These are phyloP conservation scores for Beauveria rudraprayagi DNA, from an alignment of 2,329 filamentous ascomycete genomes.

Conservation along the genomic window DNA sequence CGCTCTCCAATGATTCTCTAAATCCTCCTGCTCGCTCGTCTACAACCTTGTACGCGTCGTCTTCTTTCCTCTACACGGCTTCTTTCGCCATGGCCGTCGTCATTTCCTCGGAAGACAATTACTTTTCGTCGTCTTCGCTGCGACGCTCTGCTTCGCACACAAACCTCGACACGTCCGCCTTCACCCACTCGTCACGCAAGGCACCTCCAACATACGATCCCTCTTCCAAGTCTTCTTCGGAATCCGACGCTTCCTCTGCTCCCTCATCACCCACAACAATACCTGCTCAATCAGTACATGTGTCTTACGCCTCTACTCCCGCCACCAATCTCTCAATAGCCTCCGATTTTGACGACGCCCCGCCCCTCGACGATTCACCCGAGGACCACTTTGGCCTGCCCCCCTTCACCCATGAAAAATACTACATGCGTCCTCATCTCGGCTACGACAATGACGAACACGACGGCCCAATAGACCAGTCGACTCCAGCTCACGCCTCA, in stretches of 20 bases:
- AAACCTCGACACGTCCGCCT: constrained; percentile 40
- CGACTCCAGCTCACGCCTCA: constrained; percentile 44
- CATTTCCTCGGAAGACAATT: constrained; percentile 48
- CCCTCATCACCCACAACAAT: constrained; percentile 48
- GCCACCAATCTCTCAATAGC: constrained; percentile 56
- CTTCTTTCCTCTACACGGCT: background rate
- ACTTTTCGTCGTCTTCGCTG: constrained; percentile 46
- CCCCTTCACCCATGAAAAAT: constrained; percentile 38
- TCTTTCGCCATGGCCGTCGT: constrained; percentile 43
- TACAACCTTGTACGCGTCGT: background rate
- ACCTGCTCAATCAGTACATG: constrained; percentile 44
- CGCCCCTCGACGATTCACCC: constrained; percentile 35
- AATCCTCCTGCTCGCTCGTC: constrained; percentile 1
- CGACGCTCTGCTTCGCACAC: constrained; percentile 54
- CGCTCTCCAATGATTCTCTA: constrained; percentile 7
- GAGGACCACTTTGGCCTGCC: constrained; percentile 41
- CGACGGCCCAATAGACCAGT: constrained; percentile 36
- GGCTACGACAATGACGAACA: constrained; percentile 31
- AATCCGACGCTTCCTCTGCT: constrained; percentile 43
- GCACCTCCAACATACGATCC: constrained; percentile 36
- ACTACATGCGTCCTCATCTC: constrained; percentile 29
- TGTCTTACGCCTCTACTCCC: constrained; percentile 55
- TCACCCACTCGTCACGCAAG: constrained; percentile 38
- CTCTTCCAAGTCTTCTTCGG: constrained; percentile 34
- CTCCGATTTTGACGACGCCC: constrained; percentile 44